Conservation (phyloP, 352 stramenopile genomes). For the Phytopythium sindhum region DNA sequence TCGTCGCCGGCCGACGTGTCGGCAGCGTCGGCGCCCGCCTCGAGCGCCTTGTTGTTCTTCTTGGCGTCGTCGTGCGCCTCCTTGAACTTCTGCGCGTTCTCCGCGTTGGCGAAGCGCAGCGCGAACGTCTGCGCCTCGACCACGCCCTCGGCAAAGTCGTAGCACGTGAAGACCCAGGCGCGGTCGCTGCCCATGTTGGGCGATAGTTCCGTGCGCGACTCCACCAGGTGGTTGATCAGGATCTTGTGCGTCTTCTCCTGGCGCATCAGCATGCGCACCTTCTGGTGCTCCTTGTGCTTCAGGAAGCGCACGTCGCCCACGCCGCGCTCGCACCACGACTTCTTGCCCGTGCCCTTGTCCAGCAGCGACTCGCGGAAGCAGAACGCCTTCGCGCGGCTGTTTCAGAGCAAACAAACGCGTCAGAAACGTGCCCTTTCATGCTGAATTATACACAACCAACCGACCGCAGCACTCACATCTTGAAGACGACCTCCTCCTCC, state of each 20-base stretch:
- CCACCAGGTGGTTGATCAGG: conserved; percentile 96
- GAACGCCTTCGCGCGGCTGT: conserved; percentile 94
- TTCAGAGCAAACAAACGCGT: not conserved
- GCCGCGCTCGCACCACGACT: conserved; percentile 96
- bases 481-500: conserved; percentile 95
- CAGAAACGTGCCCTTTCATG: not conserved
- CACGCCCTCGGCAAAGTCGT: conserved; percentile 96
- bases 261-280: conserved; percentile 96
- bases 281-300: conserved; percentile 94
- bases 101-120: conserved; percentile 93
- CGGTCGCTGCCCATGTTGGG: conserved; percentile 96
- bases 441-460: too few species aligned
- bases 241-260: conserved; percentile 99
- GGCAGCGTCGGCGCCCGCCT: conserved; percentile 89
- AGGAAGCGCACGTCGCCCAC: conserved; percentile 97
- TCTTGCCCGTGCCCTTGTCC: conserved; percentile 97
- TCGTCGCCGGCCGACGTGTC: conserved; percentile 92
- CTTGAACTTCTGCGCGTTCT: conserved; percentile 97
- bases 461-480: conserved; percentile 85
- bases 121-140: conserved; percentile 90
- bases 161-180: conserved; percentile 98
- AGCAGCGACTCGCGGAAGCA: conserved; percentile 96
- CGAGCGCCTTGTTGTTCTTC: conserved; percentile 92
- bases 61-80: conserved; percentile 92
- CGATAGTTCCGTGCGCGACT: conserved; percentile 94